Evolutionary conservation across 495 filamentous ascomycete species (phyloP), one percentile per base, ranked within the genome.

Genomic region (Melanomma pulvis-pyrius): DNA sequence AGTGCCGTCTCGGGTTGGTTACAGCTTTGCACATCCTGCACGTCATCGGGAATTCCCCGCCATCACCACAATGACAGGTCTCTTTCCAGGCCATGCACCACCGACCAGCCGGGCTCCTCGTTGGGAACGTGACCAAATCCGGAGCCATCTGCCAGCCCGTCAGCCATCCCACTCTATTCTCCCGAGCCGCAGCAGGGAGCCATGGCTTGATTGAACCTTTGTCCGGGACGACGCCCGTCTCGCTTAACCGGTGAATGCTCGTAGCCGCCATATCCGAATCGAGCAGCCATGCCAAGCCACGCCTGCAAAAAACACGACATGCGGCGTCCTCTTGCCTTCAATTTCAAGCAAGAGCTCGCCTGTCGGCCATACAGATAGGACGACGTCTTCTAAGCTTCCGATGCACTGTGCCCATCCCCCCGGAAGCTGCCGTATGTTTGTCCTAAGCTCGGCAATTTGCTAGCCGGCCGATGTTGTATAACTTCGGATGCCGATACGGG

Each of bases 251-350:
- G 51, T 30, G 51, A 11, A 8, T 54, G 12, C 29, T 9, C 13
- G 8, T 19, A 19, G 51, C 51, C 51, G 51, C 26, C 4, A 26
- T 34, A 54, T 4, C 28, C 51, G 51, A 32, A 54, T 29, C 4
- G 26, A 54, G 24, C 30, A 29, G 13, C 24, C 22, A 4, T 54
- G 25, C 51, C 51, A 54, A 54, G 51, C 51, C 51, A 54, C 30
- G 51, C 24, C 3, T 51, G 26, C 48, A 51, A 24, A 29, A 6
- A 51, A 6, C 24, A 9, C 48, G 22, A n/a, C 48, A 51, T 19
- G 44, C 44, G 4, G 48, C 21, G 24, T 29, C 21, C 22, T 41
- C 8, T 9, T 17, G 8, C 36, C 36, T 9, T 41, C 36, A 17
- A 41, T 17, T n/a, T n/a, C n/a, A n/a, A n/a, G n/a, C n/a, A n/a